phyloP scores from a whole-genome alignment of 1,139 yeast species.

The Pneumocystis oryctolagi region DNA sequence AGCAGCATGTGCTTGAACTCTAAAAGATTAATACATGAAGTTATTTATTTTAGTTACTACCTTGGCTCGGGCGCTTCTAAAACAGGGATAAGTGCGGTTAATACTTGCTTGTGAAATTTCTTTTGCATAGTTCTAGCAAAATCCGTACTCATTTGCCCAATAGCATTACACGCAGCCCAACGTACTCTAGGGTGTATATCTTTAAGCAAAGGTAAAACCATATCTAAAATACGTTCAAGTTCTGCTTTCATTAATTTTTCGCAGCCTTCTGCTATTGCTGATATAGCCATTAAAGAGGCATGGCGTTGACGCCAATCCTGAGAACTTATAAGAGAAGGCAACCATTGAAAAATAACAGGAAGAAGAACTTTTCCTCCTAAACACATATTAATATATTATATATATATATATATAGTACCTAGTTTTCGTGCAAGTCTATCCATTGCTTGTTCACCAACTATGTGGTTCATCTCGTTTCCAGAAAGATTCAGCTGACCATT shows the following conservation, averaged over 20 bases:
- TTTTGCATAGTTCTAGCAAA: constrained; percentile 80
- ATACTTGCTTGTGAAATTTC: constrained; percentile 58
- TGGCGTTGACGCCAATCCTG: constrained; percentile 85
- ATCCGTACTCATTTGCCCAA: constrained; percentile 97
- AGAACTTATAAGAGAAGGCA: constrained; percentile 69
- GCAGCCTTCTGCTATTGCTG: constrained; percentile 96
- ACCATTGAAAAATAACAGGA: constrained; percentile 67
- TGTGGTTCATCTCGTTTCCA: constrained; percentile 60
- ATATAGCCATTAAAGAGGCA: constrained; percentile 91
- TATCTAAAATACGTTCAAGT: constrained; percentile 63
- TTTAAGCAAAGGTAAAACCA: constrained; percentile 65
- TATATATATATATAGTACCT: not conserved
- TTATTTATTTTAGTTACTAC: not conserved
- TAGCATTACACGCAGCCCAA: constrained; percentile 90
- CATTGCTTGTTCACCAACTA: constrained; percentile 84
- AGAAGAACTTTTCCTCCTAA: constrained; percentile 67
- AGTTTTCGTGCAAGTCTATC: constrained; percentile 77
- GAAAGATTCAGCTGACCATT: constrained; percentile 37
- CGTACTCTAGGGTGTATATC: constrained; percentile 90
- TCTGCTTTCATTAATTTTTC: constrained; percentile 73
- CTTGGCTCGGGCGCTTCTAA: constrained; percentile 15
- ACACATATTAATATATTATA: not conserved
- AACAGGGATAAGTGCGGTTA: constrained; percentile 74
- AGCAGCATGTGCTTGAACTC: constrained; percentile 97
- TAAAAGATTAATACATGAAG: constrained; percentile 13